Evolutionary conservation across 345 rosid species (phyloP).

Genomic region (Salix arbutifolia): DNA sequence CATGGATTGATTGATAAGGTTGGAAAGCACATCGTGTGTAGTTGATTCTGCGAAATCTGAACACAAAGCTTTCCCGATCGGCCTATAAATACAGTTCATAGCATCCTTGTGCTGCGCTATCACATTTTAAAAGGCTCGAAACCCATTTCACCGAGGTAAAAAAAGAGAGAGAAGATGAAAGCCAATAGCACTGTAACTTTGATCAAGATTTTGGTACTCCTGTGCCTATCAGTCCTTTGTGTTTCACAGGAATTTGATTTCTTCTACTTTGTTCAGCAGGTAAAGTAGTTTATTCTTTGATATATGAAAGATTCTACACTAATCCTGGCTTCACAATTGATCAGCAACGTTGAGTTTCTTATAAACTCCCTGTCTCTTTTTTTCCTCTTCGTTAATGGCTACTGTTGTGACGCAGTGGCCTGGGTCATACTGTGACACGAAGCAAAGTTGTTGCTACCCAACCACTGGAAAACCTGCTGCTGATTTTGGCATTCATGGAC

Average conservation of each 20-base stretch:
- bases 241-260: constrained; percentile 77
- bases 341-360: background rate
- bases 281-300: constrained; percentile 1
- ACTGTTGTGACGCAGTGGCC: constrained; percentile 61
- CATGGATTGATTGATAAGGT: background rate
- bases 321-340: background rate
- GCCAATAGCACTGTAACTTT: constrained; percentile 9
- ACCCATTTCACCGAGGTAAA: background rate
- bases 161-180: constrained; percentile 24
- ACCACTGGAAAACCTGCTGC: constrained; percentile 78
- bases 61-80: constrained; percentile 12
- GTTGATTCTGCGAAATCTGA: background rate
- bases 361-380: background rate
- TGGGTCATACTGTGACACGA: constrained; percentile 79
- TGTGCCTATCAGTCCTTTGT: constrained; percentile 32
- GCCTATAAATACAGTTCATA: constrained; percentile 11
- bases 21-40: constrained; percentile 14
- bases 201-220: constrained; percentile 30
- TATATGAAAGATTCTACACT: background rate
- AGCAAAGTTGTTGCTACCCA: constrained; percentile 73
- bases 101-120: background rate
- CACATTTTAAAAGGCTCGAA: background rate
- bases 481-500: constrained; percentile 91
- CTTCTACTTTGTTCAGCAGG: constrained; percentile 97
- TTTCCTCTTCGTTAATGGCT: background rate